phyloP scores from a whole-genome alignment of 257 asterid species.

The Solanum virginianum region DNA sequence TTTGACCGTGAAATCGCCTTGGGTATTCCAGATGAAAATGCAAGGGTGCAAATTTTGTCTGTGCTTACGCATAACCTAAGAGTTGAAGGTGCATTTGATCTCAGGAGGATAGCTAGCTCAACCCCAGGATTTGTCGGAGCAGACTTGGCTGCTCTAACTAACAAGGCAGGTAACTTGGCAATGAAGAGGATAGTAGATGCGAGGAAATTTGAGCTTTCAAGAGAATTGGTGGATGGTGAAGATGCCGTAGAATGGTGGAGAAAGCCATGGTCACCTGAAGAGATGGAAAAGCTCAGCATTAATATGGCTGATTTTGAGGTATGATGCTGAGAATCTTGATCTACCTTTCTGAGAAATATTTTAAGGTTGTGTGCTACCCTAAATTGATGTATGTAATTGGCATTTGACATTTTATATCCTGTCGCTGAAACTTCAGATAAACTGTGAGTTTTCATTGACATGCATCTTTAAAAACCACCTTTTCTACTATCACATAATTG shows the following conservation, averaged over 20 bases:
- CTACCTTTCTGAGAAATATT: background rate
- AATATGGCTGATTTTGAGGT: slow-evolving; percentile 91
- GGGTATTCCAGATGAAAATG: slow-evolving; percentile 67
- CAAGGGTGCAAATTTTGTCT: slow-evolving; percentile 55
- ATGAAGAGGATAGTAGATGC: slow-evolving; percentile 57
- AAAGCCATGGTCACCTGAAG: slow-evolving; percentile 50
- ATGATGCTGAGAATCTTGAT: background rate
- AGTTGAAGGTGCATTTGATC: slow-evolving; percentile 77
- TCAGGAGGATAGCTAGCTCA: slow-evolving; percentile 53
- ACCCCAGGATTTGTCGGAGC: slow-evolving; percentile 93
- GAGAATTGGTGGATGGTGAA: slow-evolving; percentile 9
- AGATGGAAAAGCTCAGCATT: slow-evolving; percentile 42
- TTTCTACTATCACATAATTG: background rate
- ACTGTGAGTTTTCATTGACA: background rate
- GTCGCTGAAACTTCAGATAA: background rate
- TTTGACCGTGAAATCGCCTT: slow-evolving; percentile 30
- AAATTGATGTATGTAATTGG: background rate
- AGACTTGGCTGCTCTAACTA: slow-evolving; percentile 49
- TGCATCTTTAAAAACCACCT: background rate
- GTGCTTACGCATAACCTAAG: slow-evolving; percentile 43
- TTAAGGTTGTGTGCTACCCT: background rate
- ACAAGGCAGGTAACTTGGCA: slow-evolving; percentile 74
- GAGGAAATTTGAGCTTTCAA: slow-evolving; percentile 26
- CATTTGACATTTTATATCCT: background rate
- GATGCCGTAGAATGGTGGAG: slow-evolving; percentile 51